Evolutionary conservation across 2,329 filamentous ascomycete genomes (phyloP), one percentile per base, ranked within the genome.

Genomic region (Ceratocystis alfenasii): DNA sequence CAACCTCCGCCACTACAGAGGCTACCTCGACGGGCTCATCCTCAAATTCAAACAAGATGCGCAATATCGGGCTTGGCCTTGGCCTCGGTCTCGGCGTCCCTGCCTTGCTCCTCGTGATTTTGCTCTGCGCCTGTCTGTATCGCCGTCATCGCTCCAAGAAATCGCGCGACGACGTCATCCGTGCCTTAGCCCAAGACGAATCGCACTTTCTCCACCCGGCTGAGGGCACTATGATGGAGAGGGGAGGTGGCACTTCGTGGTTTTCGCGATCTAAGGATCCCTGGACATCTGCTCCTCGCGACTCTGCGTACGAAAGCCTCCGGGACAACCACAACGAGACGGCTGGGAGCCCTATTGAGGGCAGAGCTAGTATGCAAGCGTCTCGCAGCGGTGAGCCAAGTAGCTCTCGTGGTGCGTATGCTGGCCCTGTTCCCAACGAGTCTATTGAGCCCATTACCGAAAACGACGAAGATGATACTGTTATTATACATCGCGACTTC

Each of bases 81-180:
- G 87, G 87, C 0, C 72, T 90, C 1, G 86, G 87, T 1, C 74
- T 90, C 1, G 87, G 86, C 1, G 72, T 87, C 1, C 75, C 81
- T 0, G 76, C 82, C 1, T 71, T 83, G 1, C 68, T 84, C 7
- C 73, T 77, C 0, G 74, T 80, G 0, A 69, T 80, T 1, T 28
- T 83, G 8, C 65, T 81, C 22, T 79, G 80, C 67, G 83, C 80
- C 10, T 81, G 79, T 68, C 78, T 78, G n/a, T 79, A 15, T 72
- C 71, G 57, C 70, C 71, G 68, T 70, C 71, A 61, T 69, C 71
- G 44, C 55, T 76, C 74, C 25, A 74, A 71, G 71, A 79, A 67
- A 59, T 63, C 68, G 70, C 76, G 63, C 69, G 78, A 84, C 50
- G 76, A 78, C 2, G 75, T 79, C 0, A 76, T 83, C 17, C 77